Percentiles rank a stretch among this genome's conserved stretches.
These are phyloP conservation scores for Lycium ferocissimum DNA, from an alignment of 257 asterid genomes.

Conservation along the genomic window DNA sequence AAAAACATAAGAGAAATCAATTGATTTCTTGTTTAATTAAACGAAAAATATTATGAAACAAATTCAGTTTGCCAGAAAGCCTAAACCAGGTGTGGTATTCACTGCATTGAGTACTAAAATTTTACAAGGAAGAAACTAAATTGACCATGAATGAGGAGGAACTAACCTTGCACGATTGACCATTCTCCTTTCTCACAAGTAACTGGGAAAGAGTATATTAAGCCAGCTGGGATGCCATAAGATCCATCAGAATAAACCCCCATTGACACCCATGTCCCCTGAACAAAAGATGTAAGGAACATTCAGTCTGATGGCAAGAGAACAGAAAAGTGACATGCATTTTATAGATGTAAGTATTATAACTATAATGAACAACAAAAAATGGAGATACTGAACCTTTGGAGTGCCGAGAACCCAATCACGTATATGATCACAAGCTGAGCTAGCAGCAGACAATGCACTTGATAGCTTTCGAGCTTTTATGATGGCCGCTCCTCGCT, in stretches of 20 bases:
- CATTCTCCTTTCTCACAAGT: constrained; percentile 82
- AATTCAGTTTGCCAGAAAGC: background rate
- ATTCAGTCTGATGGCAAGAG: background rate
- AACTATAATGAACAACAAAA: background rate
- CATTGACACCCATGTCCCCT: constrained; percentile 93
- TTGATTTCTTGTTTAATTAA: background rate
- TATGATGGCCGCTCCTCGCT: constrained; percentile 73
- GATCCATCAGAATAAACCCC: constrained; percentile 92
- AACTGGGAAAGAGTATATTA: constrained; percentile 83
- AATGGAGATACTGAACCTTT: constrained; percentile 51
- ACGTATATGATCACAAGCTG: constrained; percentile 87
- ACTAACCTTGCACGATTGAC: constrained; percentile 82
- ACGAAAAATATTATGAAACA: background rate
- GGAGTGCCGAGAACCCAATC: constrained; percentile 91
- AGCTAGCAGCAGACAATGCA: constrained; percentile 83
- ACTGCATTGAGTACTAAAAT: background rate
- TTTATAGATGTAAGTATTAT: background rate
- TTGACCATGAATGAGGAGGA: background rate
- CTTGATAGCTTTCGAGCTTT: constrained; percentile 80
- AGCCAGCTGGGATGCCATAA: constrained; percentile 69
- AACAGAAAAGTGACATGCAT: background rate
- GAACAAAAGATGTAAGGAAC: background rate
- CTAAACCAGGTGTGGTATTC: background rate
- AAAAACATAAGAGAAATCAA: background rate
- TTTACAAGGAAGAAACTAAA: background rate